phyloP scores from a whole-genome alignment of 345 rosid genomes.

The Microthlaspi erraticum region DNA sequence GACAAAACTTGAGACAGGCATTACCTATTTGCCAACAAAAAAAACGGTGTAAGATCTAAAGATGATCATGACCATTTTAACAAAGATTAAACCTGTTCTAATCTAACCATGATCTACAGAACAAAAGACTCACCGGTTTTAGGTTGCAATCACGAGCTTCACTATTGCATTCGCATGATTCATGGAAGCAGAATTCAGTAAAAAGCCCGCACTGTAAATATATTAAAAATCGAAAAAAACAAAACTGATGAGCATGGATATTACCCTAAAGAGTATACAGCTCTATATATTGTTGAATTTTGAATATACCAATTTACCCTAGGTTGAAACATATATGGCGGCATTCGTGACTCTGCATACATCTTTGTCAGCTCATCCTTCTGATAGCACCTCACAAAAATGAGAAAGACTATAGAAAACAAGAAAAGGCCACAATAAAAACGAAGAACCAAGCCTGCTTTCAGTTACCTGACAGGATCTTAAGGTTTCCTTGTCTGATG shows the following conservation, averaged over 20 bases:
- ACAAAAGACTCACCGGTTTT: conserved; percentile 60
- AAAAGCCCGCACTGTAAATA: conserved; percentile 69
- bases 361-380: conserved; percentile 70
- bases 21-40: conserved; percentile 53
- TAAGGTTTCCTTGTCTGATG: conserved; percentile 63
- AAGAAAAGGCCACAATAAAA: conserved; percentile 24
- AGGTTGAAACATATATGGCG: conserved; percentile 57
- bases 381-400: conserved; percentile 66
- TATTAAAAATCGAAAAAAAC: not conserved
- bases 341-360: conserved; percentile 62
- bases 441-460: conserved; percentile 18
- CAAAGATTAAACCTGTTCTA: not conserved
- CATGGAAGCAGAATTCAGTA: conserved; percentile 66
- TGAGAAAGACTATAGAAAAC: conserved; percentile 45
- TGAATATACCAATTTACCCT: conserved; percentile 69
- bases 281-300: conserved; percentile 29
- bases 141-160: conserved; percentile 55
- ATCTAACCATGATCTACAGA: conserved; percentile 29
- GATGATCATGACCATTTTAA: conserved; percentile 1
- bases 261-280: conserved; percentile 25
- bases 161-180: conserved; percentile 57
- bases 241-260: conserved; percentile 30
- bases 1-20: conserved; percentile 68
- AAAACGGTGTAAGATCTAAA: conserved; percentile 1
- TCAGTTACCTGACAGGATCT: conserved; percentile 71